Base-by-base conservation (phyloP, 352 stramenopile species). In the Plasmopara muralis region DNA sequence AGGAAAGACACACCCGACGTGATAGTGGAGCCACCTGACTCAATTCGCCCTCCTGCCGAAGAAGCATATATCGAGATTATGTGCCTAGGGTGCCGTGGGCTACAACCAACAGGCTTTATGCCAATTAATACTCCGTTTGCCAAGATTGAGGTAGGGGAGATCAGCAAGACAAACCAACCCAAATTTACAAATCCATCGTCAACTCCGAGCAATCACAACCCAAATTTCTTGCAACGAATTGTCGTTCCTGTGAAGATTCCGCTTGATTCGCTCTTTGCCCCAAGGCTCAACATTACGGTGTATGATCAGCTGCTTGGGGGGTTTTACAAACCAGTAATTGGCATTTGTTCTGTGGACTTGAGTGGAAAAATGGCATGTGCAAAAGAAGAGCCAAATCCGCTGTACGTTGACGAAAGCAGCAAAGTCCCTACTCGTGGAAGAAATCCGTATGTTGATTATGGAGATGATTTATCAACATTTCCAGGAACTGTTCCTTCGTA, bases 151-250 rank as follows among this genome's bases (percentile, higher is more conserved):
- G 64, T 89, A 9, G 83, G 77, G 40, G 83, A 89, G 55, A 65
- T 77, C 6, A 72, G 66, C 1, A 74, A 79, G 37, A 70, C 68
- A 20, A 82, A 75, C 47, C 71, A 73, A 37, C 70, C 77, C 6
- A 82, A 83, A 44, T 78, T 85, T 46, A 91, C 81, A 33, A 85
- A 85, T 40, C 62, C 72, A 25, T 88, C 76, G 16, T 93, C 83
- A 2, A 89, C 84, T 54, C 86, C 86, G 5, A 86, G 70, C 25
- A 77, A 74, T 2, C 64, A 62, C 10, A 91, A 96, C 47, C 85
- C 87, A 0, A 97, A 97, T 60, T 97, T 93, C 56, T 64, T 95
- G 28, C 78, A 95, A 43, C 77, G 82, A 3, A 77, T 97, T 43
- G 46, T 95, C 7, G 70, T 96, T 13, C 81, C 82, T 4, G 66